Evolutionary conservation across 2,329 filamentous ascomycete genomes (phyloP), one percentile per base, ranked within the genome.

Genomic region (Botrytis squamosa): DNA sequence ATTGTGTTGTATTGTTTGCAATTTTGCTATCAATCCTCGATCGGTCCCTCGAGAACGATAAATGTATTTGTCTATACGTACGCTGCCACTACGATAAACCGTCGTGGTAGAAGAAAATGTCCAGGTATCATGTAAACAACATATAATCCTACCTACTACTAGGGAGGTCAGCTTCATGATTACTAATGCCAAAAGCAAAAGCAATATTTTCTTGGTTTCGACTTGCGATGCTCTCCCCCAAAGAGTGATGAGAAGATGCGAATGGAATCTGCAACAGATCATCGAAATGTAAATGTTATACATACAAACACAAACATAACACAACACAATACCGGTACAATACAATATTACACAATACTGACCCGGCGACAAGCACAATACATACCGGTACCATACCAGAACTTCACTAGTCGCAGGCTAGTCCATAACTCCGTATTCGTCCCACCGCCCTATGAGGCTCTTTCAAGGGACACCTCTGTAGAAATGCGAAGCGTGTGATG

Each of bases 381-480:
- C 38, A 10, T 44, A 12, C 25, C 57, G 18, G 16, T 36, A 12
- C 57, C 29, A 33, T 33, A 16, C 55, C 29, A 59, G 55, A 22
- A 59, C 36, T 38, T 36, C 4, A 9, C 57, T 38, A 62, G 20
- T 62, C 6, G n/a, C 7, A 29, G 52, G 6, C n/a, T 55, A 62
- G 33, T 1, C 8, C 55, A 33, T 33, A 33, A 57, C n/a, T 29
- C 55, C 16, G n/a, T 33, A 33, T 57, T 52, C 25, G 49, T 52
- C 22, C 49, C 25, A 52, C 55, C 36, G 60, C 60, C 60, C 60
- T 63, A 63, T 40, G 36, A 63, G 60, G 60, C 60, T 63, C 60
- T 63, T 62, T n/a, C 36, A 63, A 40, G 60, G 55, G 25, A 55
- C 29, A 63, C 7, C 60, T 63, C 60, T 63, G 60, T 63, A 63